phyloP scores from a whole-genome alignment of 495 filamentous ascomycete genomes.

The Aspergillus kassunensis region DNA sequence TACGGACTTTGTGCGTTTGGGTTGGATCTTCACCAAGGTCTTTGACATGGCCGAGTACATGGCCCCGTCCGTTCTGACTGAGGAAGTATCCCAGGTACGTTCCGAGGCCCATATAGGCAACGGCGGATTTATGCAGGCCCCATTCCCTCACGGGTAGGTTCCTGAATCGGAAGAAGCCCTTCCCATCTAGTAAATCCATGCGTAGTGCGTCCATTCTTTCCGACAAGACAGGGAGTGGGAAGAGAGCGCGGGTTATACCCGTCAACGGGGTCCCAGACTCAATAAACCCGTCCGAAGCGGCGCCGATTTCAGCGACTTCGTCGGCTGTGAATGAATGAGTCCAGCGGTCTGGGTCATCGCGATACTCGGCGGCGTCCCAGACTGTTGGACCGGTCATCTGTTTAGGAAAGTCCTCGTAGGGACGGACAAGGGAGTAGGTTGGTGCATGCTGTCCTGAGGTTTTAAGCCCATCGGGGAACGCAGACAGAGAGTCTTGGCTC shows the following conservation, averaged over 20 bases:
- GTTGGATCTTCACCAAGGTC: conserved; percentile 79
- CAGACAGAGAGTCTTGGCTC: conserved; percentile 20
- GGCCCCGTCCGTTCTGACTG: conserved; percentile 77
- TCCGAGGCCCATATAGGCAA: conserved; percentile 85
- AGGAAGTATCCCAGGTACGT: conserved; percentile 81
- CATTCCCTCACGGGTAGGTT: conserved; percentile 71
- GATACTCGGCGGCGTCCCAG: conserved; percentile 74
- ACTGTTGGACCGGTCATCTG: conserved; percentile 70
- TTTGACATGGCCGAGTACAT: conserved; percentile 87
- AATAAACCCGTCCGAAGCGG: conserved; percentile 66
- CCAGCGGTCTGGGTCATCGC: conserved; percentile 67
- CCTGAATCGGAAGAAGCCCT: conserved; percentile 84
- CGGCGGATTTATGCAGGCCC: conserved; percentile 72
- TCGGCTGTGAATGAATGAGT: conserved; percentile 62
- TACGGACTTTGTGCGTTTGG: conserved; percentile 76
- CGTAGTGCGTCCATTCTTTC: conserved; percentile 55
- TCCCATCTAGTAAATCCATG: conserved; percentile 71
- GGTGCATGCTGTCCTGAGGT: conserved; percentile 81
- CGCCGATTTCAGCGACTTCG: conserved; percentile 65
- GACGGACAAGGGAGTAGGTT: conserved; percentile 56
- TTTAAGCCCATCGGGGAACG: conserved; percentile 56
- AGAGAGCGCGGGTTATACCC: conserved; percentile 62
- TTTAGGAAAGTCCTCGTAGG: conserved; percentile 70
- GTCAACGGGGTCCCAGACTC: conserved; percentile 57
- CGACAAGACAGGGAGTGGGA: conserved; percentile 61